Evolutionary conservation across 768 basidiomycete genomes (phyloP), one percentile per base, ranked within the genome.

Genomic region (Gloeopeniophorella convolvens): DNA sequence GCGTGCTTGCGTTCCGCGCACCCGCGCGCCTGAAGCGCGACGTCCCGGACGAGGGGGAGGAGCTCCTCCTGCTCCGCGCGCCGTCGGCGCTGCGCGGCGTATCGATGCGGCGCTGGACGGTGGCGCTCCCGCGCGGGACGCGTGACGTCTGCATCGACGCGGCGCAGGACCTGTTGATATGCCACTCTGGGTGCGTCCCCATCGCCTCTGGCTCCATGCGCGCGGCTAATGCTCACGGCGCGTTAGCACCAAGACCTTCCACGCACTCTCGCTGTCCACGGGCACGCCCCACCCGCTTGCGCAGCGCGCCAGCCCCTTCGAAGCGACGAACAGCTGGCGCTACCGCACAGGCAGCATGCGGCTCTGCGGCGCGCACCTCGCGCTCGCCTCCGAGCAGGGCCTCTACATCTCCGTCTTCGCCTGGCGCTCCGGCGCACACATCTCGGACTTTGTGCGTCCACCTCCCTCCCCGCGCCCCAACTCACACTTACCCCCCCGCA

Each of bases 1-100:
- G 33, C 23, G 30, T 45, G 28, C 24, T 51, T 24, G 23, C 8
- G 7, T 45, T 51, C 31, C 30, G 27, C n/a, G 28, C 26, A n/a
- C n/a, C n/a, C 16, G 16, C 26, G 15, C 5, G n/a, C 15, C 8
- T 27, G 9, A 31, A 50, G 11, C 30, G 27, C 21, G 49, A 37
- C n/a, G 21, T 15, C 28, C 24, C 35, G 2, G 4, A 7, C 23
- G 16, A 33, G 21, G 35, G 45, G 21, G 16, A 33, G 21, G 35
- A 50, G 21, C 50, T 45, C 16, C 43, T 51, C 15, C 21, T 51
- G 7, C 42, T 51, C 6, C 43, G 50, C 21, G 30, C 30, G 13
- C 50, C 50, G 27, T 51, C 50, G 23, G 45, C 36, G 39, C 35
- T 39, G 27, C 50, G 43, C 34, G 15, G 40, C n/a, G 50, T 51